These are phyloP conservation scores for Aspergillus hancockii DNA, from an alignment of 495 filamentous ascomycete genomes.

Conservation along the genomic window DNA sequence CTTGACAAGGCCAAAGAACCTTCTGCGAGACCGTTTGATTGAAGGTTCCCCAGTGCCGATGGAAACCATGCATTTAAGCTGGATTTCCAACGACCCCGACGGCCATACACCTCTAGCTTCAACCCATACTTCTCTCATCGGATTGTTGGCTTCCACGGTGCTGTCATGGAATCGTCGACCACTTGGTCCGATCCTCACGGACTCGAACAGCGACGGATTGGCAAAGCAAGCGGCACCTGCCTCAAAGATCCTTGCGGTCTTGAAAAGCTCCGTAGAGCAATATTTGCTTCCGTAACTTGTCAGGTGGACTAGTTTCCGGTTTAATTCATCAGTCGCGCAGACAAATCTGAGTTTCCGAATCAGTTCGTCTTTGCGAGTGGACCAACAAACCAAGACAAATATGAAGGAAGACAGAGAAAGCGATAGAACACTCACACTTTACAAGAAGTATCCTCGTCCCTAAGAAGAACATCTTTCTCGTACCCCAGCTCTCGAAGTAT, in stretches of 20 bases:
- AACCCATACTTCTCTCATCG: constrained; percentile 45
- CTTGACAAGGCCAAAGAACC: constrained; percentile 30
- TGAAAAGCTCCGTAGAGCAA: constrained; percentile 36
- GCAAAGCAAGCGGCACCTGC: constrained; percentile 48
- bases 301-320: constrained; percentile 39
- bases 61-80: constrained; percentile 44
- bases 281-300: constrained; percentile 45
- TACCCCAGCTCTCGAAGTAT: constrained; percentile 36
- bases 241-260: constrained; percentile 47
- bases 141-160: constrained; percentile 45
- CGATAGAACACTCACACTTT: constrained; percentile 33
- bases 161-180: constrained; percentile 43
- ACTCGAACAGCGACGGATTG: constrained; percentile 47
- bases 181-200: constrained; percentile 37
- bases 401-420: neutral
- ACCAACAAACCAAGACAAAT: neutral
- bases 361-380: neutral
- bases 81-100: constrained; percentile 29
- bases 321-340: constrained; percentile 46
- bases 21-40: constrained; percentile 28
- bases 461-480: constrained; percentile 39
- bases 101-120: constrained; percentile 44
- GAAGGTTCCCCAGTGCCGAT: constrained; percentile 46
- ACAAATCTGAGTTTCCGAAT: constrained; percentile 42
- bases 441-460: constrained; percentile 36